Base-by-base conservation (phyloP, 768 basidiomycete species). In the Boletus fagicola region DNA sequence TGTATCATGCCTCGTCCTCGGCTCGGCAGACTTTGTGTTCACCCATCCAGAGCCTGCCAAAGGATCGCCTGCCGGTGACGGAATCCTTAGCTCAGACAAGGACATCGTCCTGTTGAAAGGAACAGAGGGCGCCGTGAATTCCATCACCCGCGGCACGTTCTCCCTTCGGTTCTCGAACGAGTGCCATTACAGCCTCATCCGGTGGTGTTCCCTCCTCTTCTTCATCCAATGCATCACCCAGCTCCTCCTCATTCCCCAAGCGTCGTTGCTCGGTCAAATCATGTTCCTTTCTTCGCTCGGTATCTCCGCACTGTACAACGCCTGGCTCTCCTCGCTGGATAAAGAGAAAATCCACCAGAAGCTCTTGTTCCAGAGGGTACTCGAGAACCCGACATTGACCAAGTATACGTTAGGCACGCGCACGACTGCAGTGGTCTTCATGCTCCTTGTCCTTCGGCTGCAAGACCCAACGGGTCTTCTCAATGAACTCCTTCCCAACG, bases 291-390 rank as follows among this genome's bases (percentile, higher is more conserved):
- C 16, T 8, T 38, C 36, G 5, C 36, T 38, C 3, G 36, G 62
- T 11, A 56, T 64, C 2, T 72, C 72, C 1, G 67, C 65, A 53
- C 15, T 65, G 0, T 67, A 70, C 54, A 71, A 66, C 28, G 31
- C 45, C 0, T 59, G 46, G 46, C 39, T 71, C 7, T 64, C 65
- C 4, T 68, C 65, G 12, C 56, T 77, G 72, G 76, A 78, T 40
- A 65, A 57, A 11, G 63, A 59, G 11, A 59, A 20, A 20, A n/a
- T 42, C 8, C 40, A 42, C 2, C n/a, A 4, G 20, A 42, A 20
- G 20, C 40, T 42, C 40, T 12, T 42, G n/a, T 20, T 42, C 40
- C n/a, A 42, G 40, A 42, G n/a, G 40, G 40, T 42, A 2, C 40
- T 42, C 40, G 40, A 40, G n/a, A 11, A 6, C 40, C 40, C 40